These are phyloP conservation scores for Fusarium pseudograminearum DNA, from an alignment of 2,329 filamentous ascomycete species.

Conservation along the genomic window DNA sequence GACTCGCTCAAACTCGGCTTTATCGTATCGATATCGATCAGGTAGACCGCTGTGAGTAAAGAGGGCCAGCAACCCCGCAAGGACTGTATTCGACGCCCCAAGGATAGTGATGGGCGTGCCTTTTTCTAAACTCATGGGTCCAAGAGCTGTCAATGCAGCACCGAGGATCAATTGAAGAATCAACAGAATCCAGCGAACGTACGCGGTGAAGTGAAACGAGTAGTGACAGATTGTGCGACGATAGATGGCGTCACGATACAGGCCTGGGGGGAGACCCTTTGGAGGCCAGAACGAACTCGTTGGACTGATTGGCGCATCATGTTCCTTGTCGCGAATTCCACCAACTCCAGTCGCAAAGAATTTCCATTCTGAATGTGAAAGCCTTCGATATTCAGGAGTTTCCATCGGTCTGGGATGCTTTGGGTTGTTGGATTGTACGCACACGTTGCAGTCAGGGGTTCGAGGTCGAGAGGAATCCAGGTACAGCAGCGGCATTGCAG, in stretches of 20 bases:
- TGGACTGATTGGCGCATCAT: conserved; percentile 57
- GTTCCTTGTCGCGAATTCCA: conserved; percentile 60
- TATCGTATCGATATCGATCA: conserved; percentile 63
- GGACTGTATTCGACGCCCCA: conserved; percentile 63
- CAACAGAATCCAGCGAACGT: conserved; percentile 61
- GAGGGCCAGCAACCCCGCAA: conserved; percentile 63
- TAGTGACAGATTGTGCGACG: conserved; percentile 60
- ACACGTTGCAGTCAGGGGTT: neutral
- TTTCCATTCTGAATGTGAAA: conserved; percentile 60
- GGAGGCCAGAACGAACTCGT: conserved; percentile 60
- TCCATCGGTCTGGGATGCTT: neutral
- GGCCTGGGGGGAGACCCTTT: conserved; percentile 60
- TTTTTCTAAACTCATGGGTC: conserved; percentile 54
- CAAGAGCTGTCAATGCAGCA: conserved; percentile 63
- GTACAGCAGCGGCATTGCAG: neutral
- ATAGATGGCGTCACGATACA: conserved; percentile 62
- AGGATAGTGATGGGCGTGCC: conserved; percentile 62
- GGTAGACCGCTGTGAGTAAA: conserved; percentile 67
- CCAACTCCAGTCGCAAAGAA: conserved; percentile 62
- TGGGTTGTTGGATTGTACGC: neutral
- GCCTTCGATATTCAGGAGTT: conserved; percentile 52
- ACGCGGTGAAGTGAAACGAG: conserved; percentile 58
- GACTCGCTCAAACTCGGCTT: conserved; percentile 62
- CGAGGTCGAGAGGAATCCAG: conserved; percentile 6
- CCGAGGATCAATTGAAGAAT: conserved; percentile 62